phyloP scores from a whole-genome alignment of 768 basidiomycete genomes.

The Leucosporidium scottii region DNA sequence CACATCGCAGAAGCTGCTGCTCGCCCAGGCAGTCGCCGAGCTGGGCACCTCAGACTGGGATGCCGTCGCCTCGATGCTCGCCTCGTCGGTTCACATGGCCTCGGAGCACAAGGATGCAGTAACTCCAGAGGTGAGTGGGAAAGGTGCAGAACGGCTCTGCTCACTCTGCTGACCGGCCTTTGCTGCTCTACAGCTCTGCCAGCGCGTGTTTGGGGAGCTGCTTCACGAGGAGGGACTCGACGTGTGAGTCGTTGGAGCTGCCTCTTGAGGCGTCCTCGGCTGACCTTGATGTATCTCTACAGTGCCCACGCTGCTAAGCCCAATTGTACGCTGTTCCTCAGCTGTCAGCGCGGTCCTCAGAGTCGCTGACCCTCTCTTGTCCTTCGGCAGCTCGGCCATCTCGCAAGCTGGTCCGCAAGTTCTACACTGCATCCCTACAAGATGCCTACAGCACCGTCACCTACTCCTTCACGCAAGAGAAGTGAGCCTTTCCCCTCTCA shows the following conservation, averaged over 20 bases:
- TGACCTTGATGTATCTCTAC: background rate
- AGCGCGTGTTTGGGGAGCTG: conserved; percentile 8
- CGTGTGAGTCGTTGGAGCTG: conserved; percentile 5
- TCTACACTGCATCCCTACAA: conserved; percentile 12
- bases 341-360: background rate
- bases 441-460: background rate
- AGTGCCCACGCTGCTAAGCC: conserved; percentile 10
- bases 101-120: background rate
- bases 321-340: conserved; percentile 3
- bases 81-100: background rate
- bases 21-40: conserved; percentile 19
- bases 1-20: conserved; percentile 7
- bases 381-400: conserved; percentile 14
- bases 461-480: background rate
- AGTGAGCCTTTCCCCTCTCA: background rate
- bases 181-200: conserved; percentile 8
- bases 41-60: conserved; percentile 13
- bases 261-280: too few relatives aligned
- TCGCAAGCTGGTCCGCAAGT: conserved; percentile 22
- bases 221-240: conserved; percentile 16
- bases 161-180: background rate
- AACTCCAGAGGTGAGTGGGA: conserved; percentile 1
- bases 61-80: background rate
- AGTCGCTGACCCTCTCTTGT: background rate
- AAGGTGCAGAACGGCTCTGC: background rate